Evolutionary conservation across 768 basidiomycete genomes (phyloP), one percentile per base, ranked within the genome.

Genomic region (Mycena maculata): DNA sequence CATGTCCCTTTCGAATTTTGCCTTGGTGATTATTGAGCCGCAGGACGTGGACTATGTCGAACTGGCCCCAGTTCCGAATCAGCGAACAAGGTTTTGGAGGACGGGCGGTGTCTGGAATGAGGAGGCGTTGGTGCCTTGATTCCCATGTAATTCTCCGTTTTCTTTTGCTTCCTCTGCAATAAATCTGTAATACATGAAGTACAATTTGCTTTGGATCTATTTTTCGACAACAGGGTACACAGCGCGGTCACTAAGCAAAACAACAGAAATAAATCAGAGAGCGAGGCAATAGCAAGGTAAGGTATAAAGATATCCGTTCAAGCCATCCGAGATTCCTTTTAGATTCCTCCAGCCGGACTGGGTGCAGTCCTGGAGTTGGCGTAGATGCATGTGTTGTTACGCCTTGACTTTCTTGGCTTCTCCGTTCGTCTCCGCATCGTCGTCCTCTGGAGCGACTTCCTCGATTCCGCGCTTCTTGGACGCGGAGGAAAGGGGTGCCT

Each of bases 21-120:
- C 91, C 20, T 75, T 95, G 73, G 71, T 95, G 44, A 75, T 93
- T 13, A 79, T 95, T 31, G 93, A 95, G 71, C 91, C 93, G 1
- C 72, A 78, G 2, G 84, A 86, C 59, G 87, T 94, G 36, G 94
- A 96, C 74, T 86, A 86, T 78, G 73, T 90, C 18, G 91, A 92
- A 73, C 71, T 95, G 31, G 84, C 79, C 0, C 80, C 83, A 22
- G 62, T 79, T 25, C 91, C 91, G 11, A 85, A 93, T 69, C 82
- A 82, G 68, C 79, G 93, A 73, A 88, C 87, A 28, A 74, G 77
- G 57, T 93, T 87, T 61, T 82, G 77, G 69, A 83, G 83, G 73
- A 80, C 77, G 58, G 73, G 73, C 10, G 83, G 81, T 4, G 76
- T 75, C 31, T 94, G 93, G 87, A 76, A 77, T 54, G 90, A 90